Evolutionary conservation across 2,329 filamentous ascomycete species (phyloP), one percentile per base, ranked within the genome.

Genomic region (Xylaria arbuscula): DNA sequence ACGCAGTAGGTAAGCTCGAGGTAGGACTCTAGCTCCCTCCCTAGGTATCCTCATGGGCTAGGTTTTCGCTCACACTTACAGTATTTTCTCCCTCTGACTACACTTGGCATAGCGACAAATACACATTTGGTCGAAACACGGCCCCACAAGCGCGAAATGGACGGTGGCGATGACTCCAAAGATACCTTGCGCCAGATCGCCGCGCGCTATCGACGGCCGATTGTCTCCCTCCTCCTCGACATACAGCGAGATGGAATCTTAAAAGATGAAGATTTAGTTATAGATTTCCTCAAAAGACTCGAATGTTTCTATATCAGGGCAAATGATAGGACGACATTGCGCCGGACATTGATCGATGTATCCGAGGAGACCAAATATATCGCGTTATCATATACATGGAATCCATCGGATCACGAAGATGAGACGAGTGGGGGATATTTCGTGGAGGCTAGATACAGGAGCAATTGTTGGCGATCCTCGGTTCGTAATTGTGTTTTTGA

Each of bases 351-450:
- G 36, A 48, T 64, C 15, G 19, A 40, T 22, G 38, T 32, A 8
- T 64, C 51, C 22, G 5, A 42, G 2, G 17, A 57, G 5, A 28
- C 2, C 8, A 5, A 34, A 8, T 57, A 57, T 32, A 32, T 64
- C 10, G 53, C 53, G 32, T 15, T 64, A 40, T 57, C 61, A 9
- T 64, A 64, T 34, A 56, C 42, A 2, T 51, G 61, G 61, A 17
- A 40, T 15, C 34, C 42, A 9, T 51, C 61, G 5, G 5, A 40
- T 1, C 10, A 51, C 15, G 61, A 64, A 57, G 28, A 57, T 10
- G 28, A 24, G 1, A 38, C 3, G 2, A 19, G 5, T 17, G 4
- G 17, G 2, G 15, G 6, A 11, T 64, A 51, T 8, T 34, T 1
- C 1, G 9, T 57, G 2, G 0, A 57, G 34, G 13, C 1, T 11